Base-by-base conservation (phyloP, 2,329 filamentous ascomycete genomes). In the Diaporthe helianthi region DNA sequence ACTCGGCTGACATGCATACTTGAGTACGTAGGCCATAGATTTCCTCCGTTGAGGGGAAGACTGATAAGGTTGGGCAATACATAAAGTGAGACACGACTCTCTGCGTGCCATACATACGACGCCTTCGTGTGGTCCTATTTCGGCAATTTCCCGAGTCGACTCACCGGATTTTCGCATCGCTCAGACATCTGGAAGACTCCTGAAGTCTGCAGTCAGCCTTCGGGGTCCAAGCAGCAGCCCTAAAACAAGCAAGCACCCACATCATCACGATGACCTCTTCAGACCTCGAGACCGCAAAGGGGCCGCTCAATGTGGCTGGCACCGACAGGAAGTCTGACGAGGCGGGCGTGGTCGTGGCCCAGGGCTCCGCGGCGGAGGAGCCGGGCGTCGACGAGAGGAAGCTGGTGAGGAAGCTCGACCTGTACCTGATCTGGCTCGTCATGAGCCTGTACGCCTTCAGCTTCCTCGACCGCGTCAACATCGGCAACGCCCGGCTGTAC, bases 391-490 rank as follows among this genome's bases (percentile, higher is more conserved):
- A 80, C n/a, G 83, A 92, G 79, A 83, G 81, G 73, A 85, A 83
- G 72, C 81, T 93, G 26, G 81, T 92, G 52, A 83, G 87, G 67
- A 92, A 91, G 78, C 79, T 93, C 38, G 91, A 93, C 76, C 71
- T 83, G 17, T 83, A 86, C 75, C 83, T 93, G 31, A 84, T 93
- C 17, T 90, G 90, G 2, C 81, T 92, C 24, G 82, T 92, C 9
- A 91, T 92, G 87, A 77, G 87, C 8, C 79, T 92, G 19, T 95
- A 95, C 76, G 83, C 94, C 17, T 89, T 94, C 73, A 91, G 89
- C 73, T 94, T 94, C 76, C 80, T 94, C 10, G 92, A 93, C 76
- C 84, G 84, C 78, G 89, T 92, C 65, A 93, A 93, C 76, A 93
- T 93, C 72, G 89, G 90, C 65, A 92, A 92, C 80, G 90, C 90